Evolutionary conservation across 2,329 filamentous ascomycete species (phyloP), one percentile per base, ranked within the genome.

Genomic region (Dothiorella sarmentorum): DNA sequence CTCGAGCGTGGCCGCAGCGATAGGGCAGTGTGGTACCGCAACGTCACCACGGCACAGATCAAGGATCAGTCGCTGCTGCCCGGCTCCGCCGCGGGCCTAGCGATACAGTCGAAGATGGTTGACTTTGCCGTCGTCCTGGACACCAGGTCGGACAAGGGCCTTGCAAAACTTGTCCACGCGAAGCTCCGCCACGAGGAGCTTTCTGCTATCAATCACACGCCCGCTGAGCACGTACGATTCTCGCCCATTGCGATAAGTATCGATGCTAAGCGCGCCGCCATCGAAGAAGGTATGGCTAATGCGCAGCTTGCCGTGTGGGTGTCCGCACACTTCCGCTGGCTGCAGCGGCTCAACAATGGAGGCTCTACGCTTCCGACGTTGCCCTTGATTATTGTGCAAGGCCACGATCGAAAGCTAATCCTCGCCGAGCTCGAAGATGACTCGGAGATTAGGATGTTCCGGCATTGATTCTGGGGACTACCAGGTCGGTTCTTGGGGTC

Each of bases 351-450:
- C 43, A 44, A 6, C 20, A 5, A 18, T 7, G 57, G 13, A 10
- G 52, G 26, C 7, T 20, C 13, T 7, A n/a, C n/a, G 29, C 26
- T 53, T 13, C 60, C 53, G 7, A 58, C 56, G 26, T 27, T 62
- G 24, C 60, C 60, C 11, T 33, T 60, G n/a, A 20, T 61, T 7
- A 37, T 61, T 10, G 49, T 60, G 58, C 60, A 61, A 45, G 60
- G 60, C n/a, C 57, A 61, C 35, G 38, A 56, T 37, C 60, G 57
- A 57, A 55, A 57, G 53, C 53, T 61, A 7, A 33, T 61, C 24
- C 20, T 55, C 35, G 51, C 51, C 17, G 56, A 47, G 31, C n/a
- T 37, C 18, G 17, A 24, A n/a, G 33, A 38, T 4, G 18, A 42
- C 35, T 10, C 6, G 10, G 17, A 35, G 15, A n/a, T 40, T 11